Percentiles rank a stretch among this genome's conserved stretches.
Conservation (phyloP, 2,329 filamentous ascomycete species). For the Karstenula rhodostoma region DNA sequence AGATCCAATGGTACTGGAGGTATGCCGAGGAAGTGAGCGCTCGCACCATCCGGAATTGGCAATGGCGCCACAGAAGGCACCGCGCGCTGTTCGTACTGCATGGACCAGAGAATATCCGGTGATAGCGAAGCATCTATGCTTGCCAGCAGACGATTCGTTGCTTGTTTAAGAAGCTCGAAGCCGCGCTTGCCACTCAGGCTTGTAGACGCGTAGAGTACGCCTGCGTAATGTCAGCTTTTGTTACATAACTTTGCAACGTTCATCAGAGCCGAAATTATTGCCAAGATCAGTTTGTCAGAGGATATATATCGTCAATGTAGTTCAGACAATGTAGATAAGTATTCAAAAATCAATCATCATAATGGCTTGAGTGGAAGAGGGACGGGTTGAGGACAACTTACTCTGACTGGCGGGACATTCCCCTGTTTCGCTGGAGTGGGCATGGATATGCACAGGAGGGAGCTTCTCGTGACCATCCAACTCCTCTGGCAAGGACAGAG, state of each 20-base stretch:
- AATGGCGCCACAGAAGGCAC: neutral
- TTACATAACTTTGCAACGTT: neutral
- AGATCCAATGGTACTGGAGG: conserved; percentile 69
- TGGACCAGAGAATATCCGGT: conserved; percentile 60
- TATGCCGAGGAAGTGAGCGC: conserved; percentile 63
- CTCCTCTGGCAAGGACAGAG: conserved; percentile 54
- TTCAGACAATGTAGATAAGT: conserved; percentile 99
- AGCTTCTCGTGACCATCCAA: conserved; percentile 33
- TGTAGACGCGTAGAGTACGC: conserved; percentile 65
- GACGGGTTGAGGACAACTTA: conserved; percentile 65
- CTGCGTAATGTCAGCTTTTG: conserved; percentile 47
- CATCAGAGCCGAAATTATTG: conserved; percentile 21
- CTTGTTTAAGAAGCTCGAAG: conserved; percentile 49
- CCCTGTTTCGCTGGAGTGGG: conserved; percentile 89
- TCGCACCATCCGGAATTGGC: conserved; percentile 36
- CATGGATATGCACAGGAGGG: conserved; percentile 67
- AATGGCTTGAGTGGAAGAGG: conserved; percentile 47
- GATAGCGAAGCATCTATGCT: conserved; percentile 43
- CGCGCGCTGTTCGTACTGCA: conserved; percentile 60
- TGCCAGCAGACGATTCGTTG: conserved; percentile 55
- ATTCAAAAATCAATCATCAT: conserved; percentile 89
- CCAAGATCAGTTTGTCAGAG: conserved; percentile 88
- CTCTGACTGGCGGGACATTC: conserved; percentile 90
- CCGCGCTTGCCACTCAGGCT: conserved; percentile 47
- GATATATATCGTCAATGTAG: conserved; percentile 80